Evolutionary conservation across 2,329 filamentous ascomycete genomes (phyloP).

Genomic region (Cladosporium sp.): DNA sequence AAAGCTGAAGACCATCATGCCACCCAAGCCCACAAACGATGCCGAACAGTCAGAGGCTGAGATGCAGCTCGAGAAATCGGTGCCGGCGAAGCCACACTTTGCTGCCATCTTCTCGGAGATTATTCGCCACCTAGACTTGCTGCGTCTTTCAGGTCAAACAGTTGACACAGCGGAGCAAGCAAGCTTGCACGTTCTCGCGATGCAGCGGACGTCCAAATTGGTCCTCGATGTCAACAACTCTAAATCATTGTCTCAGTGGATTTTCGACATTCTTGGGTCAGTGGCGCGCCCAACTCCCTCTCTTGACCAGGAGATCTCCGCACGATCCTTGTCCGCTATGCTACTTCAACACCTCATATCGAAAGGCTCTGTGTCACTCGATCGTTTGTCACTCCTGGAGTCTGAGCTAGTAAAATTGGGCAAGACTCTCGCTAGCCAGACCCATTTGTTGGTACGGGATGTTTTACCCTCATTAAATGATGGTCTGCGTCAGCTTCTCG

Average conservation of each 20-base stretch:
- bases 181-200: slow-evolving; percentile 5
- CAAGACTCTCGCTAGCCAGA: slow-evolving; percentile 20
- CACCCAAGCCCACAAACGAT: not conserved
- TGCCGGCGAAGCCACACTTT: not conserved
- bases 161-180: not conserved
- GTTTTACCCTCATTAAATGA: not conserved
- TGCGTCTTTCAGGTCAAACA: not conserved
- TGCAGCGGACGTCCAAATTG: not conserved
- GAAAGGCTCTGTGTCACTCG: not conserved
- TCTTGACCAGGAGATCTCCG: not conserved
- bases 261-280: not conserved
- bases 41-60: not conserved
- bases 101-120: not conserved
- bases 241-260: not conserved
- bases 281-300: not conserved
- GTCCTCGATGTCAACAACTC: not conserved
- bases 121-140: not conserved
- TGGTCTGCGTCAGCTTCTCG: slow-evolving; percentile 1
- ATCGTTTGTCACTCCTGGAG: not conserved
- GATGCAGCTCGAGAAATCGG: not conserved
- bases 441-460: slow-evolving; percentile 17
- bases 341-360: not conserved
- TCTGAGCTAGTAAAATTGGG: slow-evolving; percentile 18
- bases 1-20: slow-evolving; percentile 7
- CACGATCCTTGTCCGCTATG: not conserved